These are phyloP conservation scores for Colletotrichum tabaci DNA, from an alignment of 2,329 filamentous ascomycete species.

Conservation along the genomic window DNA sequence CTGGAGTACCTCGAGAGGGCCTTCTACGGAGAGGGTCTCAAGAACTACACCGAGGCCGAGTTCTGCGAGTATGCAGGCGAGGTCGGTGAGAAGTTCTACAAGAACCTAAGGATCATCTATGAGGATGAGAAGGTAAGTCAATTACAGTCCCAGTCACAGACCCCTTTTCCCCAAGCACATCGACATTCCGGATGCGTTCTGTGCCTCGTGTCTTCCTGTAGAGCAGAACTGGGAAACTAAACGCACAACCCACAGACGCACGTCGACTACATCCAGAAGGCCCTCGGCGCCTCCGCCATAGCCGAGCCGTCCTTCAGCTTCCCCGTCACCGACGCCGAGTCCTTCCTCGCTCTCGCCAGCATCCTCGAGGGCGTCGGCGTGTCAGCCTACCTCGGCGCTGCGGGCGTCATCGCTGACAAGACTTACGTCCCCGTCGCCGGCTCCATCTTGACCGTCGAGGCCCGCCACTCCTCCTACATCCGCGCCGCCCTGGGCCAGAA, in stretches of 20 bases:
- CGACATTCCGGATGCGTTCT: background rate
- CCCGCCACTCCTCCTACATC: slow-evolving; percentile 75
- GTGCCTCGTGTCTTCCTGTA: too few species aligned
- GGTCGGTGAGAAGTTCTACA: slow-evolving; percentile 63
- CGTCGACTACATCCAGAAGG: slow-evolving; percentile 68
- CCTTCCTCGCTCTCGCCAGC: slow-evolving; percentile 73
- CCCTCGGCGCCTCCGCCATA: slow-evolving; percentile 62
- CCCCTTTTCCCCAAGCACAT: background rate
- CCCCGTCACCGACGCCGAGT: slow-evolving; percentile 68
- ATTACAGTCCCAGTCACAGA: background rate
- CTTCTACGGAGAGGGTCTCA: slow-evolving; percentile 74
- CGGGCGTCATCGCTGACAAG: slow-evolving; percentile 69
- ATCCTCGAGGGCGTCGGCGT: slow-evolving; percentile 78
- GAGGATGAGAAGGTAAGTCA: slow-evolving; percentile 63
- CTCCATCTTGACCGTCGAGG: slow-evolving; percentile 75
- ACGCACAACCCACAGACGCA: slow-evolving; percentile 56
- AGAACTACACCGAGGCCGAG: slow-evolving; percentile 68
- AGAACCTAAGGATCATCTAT: slow-evolving; percentile 69
- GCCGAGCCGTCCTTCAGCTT: slow-evolving; percentile 64
- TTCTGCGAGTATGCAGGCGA: slow-evolving; percentile 68
- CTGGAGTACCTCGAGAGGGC: slow-evolving; percentile 72
- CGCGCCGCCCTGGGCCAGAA: slow-evolving; percentile 63
- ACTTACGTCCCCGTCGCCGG: slow-evolving; percentile 73
- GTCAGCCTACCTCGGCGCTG: slow-evolving; percentile 75
- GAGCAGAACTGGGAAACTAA: background rate